These are phyloP conservation scores for Trichosporon inkin DNA, from an alignment of 1,284 basidiomycete species.

Conservation along the genomic window DNA sequence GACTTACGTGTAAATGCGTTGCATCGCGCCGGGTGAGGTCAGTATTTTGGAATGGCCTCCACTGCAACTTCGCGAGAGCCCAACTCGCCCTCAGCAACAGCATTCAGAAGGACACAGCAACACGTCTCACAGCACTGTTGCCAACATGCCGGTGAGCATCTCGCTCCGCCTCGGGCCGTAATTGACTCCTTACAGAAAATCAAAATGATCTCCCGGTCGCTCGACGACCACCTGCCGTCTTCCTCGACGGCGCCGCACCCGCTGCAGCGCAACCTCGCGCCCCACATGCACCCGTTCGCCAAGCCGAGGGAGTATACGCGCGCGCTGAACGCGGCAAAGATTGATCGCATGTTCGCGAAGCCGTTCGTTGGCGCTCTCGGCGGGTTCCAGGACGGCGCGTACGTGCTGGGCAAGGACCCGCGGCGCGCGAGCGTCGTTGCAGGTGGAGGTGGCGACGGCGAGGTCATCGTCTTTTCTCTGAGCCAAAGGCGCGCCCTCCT, in stretches of 20 bases:
- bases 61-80: background rate
- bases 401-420: conserved; percentile 74
- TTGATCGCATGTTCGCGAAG: conserved; percentile 95
- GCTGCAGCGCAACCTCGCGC: conserved; percentile 85
- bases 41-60: conserved; percentile 2
- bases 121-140: background rate
- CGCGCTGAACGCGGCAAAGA: conserved; percentile 90
- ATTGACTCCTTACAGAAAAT: conserved; percentile 43
- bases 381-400: conserved; percentile 94
- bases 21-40: too few relatives aligned
- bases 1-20: background rate
- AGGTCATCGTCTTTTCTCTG: conserved; percentile 84
- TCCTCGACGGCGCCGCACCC: conserved; percentile 56
- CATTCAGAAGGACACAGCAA: background rate
- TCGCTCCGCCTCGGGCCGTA: background rate
- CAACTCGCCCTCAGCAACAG: background rate
- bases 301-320: conserved; percentile 88
- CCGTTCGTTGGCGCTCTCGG: conserved; percentile 88
- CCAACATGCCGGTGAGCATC: background rate
- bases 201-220: conserved; percentile 50
- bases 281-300: conserved; percentile 88
- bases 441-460: conserved; percentile 93
- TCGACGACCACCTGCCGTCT: conserved; percentile 51
- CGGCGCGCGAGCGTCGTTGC: conserved; percentile 76
- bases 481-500: conserved; percentile 63